Conservation (phyloP, 805 yeast species). For the Soucietia sequanensis region DNA sequence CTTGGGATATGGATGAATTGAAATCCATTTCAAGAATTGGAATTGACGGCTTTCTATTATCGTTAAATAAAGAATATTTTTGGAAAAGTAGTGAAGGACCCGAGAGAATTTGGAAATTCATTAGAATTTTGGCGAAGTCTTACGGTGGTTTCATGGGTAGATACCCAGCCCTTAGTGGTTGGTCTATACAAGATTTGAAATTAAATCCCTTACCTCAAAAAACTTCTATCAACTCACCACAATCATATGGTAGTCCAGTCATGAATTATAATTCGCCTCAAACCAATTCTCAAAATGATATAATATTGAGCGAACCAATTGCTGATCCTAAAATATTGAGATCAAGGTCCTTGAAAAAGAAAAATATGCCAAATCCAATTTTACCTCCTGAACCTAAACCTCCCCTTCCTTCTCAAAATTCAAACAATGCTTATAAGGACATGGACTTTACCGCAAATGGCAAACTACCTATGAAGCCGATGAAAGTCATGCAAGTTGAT, state of each 20-base stretch:
- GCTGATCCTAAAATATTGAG: constrained; percentile 20
- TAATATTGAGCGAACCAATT: constrained; percentile 16
- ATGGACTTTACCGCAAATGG: constrained; percentile 45
- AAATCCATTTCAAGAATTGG: constrained; percentile 50
- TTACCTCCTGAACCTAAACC: constrained; percentile 17
- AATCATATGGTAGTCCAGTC: constrained; percentile 4
- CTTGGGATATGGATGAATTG: constrained; percentile 83
- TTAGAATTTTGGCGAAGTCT: constrained; percentile 28
- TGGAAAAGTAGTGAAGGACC: constrained; percentile 54
- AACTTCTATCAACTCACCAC: constrained; percentile 2
- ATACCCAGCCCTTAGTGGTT: constrained; percentile 36
- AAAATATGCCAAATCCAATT: constrained; percentile 20
- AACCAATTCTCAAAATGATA: constrained; percentile 5
- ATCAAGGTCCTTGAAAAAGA: constrained; percentile 20
- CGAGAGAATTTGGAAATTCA: constrained; percentile 35
- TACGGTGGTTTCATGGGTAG: constrained; percentile 35
- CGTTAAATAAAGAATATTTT: constrained; percentile 74
- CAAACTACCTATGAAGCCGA: constrained; percentile 40
- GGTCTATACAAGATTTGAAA: constrained; percentile 31
- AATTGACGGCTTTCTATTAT: constrained; percentile 56
- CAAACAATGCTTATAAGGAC: constrained; percentile 25
- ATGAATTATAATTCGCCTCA: background rate
- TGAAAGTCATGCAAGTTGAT: constrained; percentile 37
- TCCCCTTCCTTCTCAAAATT: constrained; percentile 1
- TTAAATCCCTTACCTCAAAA: constrained; percentile 24